phyloP scores from a whole-genome alignment of 208 protist species.

The Trypanosoma congolense region DNA sequence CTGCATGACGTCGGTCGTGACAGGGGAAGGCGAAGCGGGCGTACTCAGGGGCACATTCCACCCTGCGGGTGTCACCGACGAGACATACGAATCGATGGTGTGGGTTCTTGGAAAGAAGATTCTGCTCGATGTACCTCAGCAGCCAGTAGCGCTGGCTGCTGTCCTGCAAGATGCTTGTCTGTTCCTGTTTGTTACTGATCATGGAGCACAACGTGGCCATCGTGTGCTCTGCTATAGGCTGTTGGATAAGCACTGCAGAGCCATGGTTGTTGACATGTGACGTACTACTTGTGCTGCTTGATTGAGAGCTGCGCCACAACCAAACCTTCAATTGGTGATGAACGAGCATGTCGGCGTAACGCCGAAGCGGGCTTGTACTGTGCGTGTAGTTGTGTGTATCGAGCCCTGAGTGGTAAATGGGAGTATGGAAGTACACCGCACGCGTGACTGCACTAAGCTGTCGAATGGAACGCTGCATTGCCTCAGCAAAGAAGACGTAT shows the following conservation, averaged over 20 bases:
- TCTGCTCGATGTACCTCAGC: conserved; percentile 56
- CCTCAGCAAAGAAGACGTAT: conserved; percentile 64
- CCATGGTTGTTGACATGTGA: background rate
- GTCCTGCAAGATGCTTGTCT: conserved; percentile 76
- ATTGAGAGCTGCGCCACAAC: conserved; percentile 31
- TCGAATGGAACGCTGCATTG: conserved; percentile 58
- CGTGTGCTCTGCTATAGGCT: conserved; percentile 69
- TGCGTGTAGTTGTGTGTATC: conserved; percentile 80
- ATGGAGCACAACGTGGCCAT: conserved; percentile 79
- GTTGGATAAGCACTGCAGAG: conserved; percentile 15
- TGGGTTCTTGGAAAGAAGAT: conserved; percentile 20
- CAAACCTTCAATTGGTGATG: conserved; percentile 88
- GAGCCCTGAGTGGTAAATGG: conserved; percentile 71
- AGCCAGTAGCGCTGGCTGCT: conserved; percentile 77
- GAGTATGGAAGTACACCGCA: conserved; percentile 73
- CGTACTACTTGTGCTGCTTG: conserved; percentile 7
- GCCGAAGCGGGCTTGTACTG: conserved; percentile 81
- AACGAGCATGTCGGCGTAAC: conserved; percentile 88
- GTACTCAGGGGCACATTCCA: conserved; percentile 66
- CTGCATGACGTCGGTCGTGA: too few relatives aligned
- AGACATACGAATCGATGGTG: conserved; percentile 49
- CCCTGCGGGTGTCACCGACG: conserved; percentile 61
- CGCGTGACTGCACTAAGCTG: conserved; percentile 74
- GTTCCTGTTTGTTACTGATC: conserved; percentile 81
- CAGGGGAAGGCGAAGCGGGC: conserved; percentile 23